Evolutionary conservation across 2,329 filamentous ascomycete genomes (phyloP), one percentile per base, ranked within the genome.

Genomic region (Metarhizium humberi): DNA sequence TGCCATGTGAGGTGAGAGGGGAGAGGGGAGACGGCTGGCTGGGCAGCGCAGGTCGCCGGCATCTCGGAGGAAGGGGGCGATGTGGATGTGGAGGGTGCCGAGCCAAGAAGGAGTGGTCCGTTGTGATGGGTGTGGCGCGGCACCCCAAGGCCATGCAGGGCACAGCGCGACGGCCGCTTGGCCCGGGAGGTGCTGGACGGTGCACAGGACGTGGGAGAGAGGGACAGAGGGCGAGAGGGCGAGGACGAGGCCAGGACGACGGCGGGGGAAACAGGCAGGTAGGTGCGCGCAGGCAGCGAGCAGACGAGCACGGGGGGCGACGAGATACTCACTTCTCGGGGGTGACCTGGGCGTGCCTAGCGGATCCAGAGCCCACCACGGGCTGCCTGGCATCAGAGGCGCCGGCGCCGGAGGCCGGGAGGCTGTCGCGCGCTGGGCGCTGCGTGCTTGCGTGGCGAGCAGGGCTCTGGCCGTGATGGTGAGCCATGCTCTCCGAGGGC

Each of bases 381-480:
- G 74, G 67, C 61, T 75, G 75, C 64, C 67, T 75, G 71, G 67
- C 71, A 50, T 75, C 73, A 62, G 73, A 69, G 60, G 72, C 73
- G 60, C 75, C 73, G 61, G 71, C 68, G 62, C 77, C 75, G 66
- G 80, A 73, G 62, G 75, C 75, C 64, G 80, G 79, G 47, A 82
- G 70, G 58, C 72, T 76, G 64, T 84, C 80, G 62, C 80, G 75
- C 56, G 75, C 71, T 58, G 76, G 74, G 52, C 80, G 75, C 64
- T 78, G 76, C 53, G 74, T 73, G 56, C 71, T 71, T 43, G 69
- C 60, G 58, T 73, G 71, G 49, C 78, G 75, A 54, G 79, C 78
- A 49, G 80, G 80, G 57, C 79, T 81, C 58, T 82, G 78, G 57
- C 80, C 79, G 61, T 81, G 79, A 59, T 80, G 77, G 66, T 82